Evolutionary conservation across 805 yeast genomes (phyloP), one percentile per base, ranked within the genome.

Genomic region (Ogataea methylovora): DNA sequence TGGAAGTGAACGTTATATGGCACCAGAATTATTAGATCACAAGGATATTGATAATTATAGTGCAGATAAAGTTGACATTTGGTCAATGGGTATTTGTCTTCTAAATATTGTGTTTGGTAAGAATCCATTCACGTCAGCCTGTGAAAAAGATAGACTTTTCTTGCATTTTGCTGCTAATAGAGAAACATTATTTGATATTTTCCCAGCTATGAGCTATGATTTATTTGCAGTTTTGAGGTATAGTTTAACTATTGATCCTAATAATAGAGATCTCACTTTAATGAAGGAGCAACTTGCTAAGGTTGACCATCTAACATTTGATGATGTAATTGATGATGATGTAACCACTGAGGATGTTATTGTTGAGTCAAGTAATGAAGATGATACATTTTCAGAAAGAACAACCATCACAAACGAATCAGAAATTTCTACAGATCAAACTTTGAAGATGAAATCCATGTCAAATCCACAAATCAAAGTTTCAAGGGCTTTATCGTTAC

Each of bases 1-100:
- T 38, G 96, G 96, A 17, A 76, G 85, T 35, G 95, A 85, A 58
- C 69, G 94, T 41, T 87, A 87, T 58, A 87, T 87, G 97, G 94
- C 96, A 0, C 97, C 97, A 1, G 97, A 87, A 52, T 60, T 86
- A 37, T 79, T 86, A 51, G 94, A 86, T 35, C 51, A 54, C 37
- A 45, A 56, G 11, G 60, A 61, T 27, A 60, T 75, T 32, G 73
- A 72, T 24, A 63, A 68, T 28, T 88, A 87, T 54, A 82, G 81
- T 46, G 85, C 95, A 8, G 76, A 79, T 15, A 80, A 83, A 56
- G 80, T 83, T 33, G 96, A 87, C 59, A 65, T 87, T 32, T 87
- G 97, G 97, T 79, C 95, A 1, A 60, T 84, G 39, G 97, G 95
- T 20, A 77, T 87, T 38, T 84, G 86, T 29, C 65, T 87, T 38